Evolutionary conservation across 2,329 filamentous ascomycete genomes (phyloP), one percentile per base, ranked within the genome.

Genomic region (Claviceps sorghi): DNA sequence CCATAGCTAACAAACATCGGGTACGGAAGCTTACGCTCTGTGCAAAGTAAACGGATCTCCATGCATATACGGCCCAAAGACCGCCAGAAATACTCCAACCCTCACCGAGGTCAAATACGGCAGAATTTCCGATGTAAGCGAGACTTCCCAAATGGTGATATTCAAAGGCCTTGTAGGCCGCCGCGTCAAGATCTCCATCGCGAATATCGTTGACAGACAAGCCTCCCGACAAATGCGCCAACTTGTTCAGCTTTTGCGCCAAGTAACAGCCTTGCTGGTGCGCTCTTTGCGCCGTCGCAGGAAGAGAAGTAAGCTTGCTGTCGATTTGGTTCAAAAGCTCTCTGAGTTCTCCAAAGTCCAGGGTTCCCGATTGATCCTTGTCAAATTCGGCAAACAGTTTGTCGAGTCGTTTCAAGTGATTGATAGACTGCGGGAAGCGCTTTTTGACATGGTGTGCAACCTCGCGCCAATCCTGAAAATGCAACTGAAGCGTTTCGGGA

Each of bases 181-280:
- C 86, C 46, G 91, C 87, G 62, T 98, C 94, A 6, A 97, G 69
- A 64, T 97, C 91, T 21, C 90, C 91, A 60, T 96, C 87, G 54
- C 83, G 75, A 43, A 97, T 79, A 50, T 94, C 81, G 62, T 97
- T 97, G 50, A 83, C 77, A 45, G 69, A 71, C 64, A 97, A 73
- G 1, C 86, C 90, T 0, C 87, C 83, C 0, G 85, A 78, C 1
- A 86, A 79, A 36, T 84, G 81, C 0, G 91, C 84, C 59, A 97
- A 78, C 69, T 90, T 91, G 72, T 94, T 96, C 71, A 98, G 84
- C 69, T 98, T 98, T 55, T 85, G 82, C 4, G 85, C 93, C 0
- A 98, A 82, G 66, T 98, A 98, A 57, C 85, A 76, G 30, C 93
- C 93, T 69, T 98, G 93, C 68, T 98, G 93, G 64, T 98, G 88